Base-by-base conservation (phyloP, 371 early-diverging fungal genomes). In the Mycotypha africana region DNA sequence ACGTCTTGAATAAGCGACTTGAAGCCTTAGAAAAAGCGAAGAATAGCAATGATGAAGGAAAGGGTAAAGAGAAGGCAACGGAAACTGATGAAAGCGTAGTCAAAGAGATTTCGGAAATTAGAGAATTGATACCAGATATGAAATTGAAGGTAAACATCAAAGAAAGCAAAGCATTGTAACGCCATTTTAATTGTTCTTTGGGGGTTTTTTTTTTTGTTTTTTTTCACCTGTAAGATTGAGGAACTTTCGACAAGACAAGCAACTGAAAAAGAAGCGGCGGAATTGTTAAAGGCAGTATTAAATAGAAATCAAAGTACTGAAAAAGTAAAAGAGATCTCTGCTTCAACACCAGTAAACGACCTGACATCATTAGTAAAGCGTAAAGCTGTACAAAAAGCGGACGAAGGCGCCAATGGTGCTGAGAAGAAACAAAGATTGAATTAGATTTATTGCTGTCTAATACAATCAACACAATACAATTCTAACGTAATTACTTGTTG, bases 1-100 rank as follows among this genome's bases (percentile, higher is more conserved):
- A 44, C 3, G 86, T 82, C 2, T 53, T 90, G 16, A 62, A 78
- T 24, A 67, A 65, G 26, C 73, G 82, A 37, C 15, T 51, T 10
- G 61, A 59, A 5, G 38, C 38, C 14, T 35, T 53, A 3, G 67
- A 57, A 20, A 8, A 8, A 28, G 30, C 8, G 30, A 6, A 28
- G 12, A n/a, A n/a, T n/a, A n/a, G n/a, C n/a, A n/a, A 66, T 53
- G 62, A 61, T 58, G 20, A 73, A 58, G 51, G 61, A 34, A 33
- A 68, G 48, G 51, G 76, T 49, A 53, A 69, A 53, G 62, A 36
- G 7, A 49, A 49, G 15, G 67, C 20, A 65, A 61, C 28, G 37
- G 40, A 32, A 47, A 51, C 23, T 35, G 49, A 42, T 12, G 10
- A 33, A 24, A 26, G 34, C 9, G 53, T 33, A 10, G 17, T 25